Evolutionary conservation across 202 grass and related monocot genomes (phyloP).

Genomic region (Eragrostis tef): DNA sequence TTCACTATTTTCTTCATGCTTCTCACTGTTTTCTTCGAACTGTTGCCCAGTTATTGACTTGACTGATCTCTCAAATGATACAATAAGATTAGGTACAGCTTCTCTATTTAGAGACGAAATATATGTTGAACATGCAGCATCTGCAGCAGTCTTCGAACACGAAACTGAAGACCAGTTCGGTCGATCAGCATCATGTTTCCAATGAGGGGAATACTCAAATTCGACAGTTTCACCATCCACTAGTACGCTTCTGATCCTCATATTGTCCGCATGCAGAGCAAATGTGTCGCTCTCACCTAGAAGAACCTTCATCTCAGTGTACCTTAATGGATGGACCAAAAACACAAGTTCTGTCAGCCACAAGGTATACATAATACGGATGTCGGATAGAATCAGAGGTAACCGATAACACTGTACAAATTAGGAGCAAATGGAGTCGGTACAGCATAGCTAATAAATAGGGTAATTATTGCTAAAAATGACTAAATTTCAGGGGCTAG

Average conservation of each 20-base stretch:
- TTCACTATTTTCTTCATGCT: slow-evolving; percentile 51
- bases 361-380: slow-evolving; percentile 26
- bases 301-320: slow-evolving; percentile 79
- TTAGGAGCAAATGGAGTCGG: neutral
- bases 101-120: slow-evolving; percentile 77
- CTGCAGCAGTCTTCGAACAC: slow-evolving; percentile 85
- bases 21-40: slow-evolving; percentile 61
- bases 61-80: slow-evolving; percentile 63
- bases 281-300: slow-evolving; percentile 71
- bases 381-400: neutral
- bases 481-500: neutral
- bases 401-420: neutral
- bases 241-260: slow-evolving; percentile 73
- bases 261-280: slow-evolving; percentile 79
- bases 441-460: neutral
- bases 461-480: neutral
- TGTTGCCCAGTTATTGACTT: slow-evolving; percentile 62
- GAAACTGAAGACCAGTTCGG: slow-evolving; percentile 72
- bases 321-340: slow-evolving; percentile 65
- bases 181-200: slow-evolving; percentile 66
- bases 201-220: slow-evolving; percentile 82
- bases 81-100: slow-evolving; percentile 73
- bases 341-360: slow-evolving; percentile 45
- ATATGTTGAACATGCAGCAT: slow-evolving; percentile 75
- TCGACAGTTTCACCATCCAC: slow-evolving; percentile 79